Evolutionary conservation across 106 monocot genomes (phyloP).

Genomic region (Dendrobium officinale): DNA sequence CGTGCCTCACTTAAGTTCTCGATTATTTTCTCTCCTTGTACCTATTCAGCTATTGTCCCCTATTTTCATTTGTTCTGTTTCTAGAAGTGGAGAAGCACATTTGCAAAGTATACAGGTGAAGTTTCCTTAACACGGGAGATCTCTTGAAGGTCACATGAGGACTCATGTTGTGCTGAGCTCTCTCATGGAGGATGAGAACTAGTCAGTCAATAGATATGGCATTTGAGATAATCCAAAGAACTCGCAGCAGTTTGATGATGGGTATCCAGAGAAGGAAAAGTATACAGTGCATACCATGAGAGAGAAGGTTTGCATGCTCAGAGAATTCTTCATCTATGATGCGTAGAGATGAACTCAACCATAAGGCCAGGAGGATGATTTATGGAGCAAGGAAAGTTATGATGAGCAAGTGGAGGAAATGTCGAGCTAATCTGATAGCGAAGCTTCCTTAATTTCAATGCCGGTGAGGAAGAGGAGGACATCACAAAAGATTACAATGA

Average conservation of each 20-base stretch:
- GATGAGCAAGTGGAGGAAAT: not conserved
- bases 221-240: not conserved
- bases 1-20: not conserved
- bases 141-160: constrained; percentile 49
- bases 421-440: not conserved
- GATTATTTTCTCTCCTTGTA: no score
- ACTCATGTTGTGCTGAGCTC: constrained; percentile 15
- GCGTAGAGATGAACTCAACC: not conserved
- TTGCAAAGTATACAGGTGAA: constrained; percentile 29
- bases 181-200: not conserved
- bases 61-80: not conserved
- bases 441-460: not conserved
- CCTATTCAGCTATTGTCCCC: not conserved
- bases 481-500: not conserved
- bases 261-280: not conserved
- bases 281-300: not conserved
- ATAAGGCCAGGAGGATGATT: not conserved
- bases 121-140: constrained; percentile 30
- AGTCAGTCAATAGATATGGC: not conserved
- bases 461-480: constrained; percentile 6
- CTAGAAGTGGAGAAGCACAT: constrained; percentile 13
- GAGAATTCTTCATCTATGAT: not conserved
- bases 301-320: not conserved
- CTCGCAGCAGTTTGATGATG: not conserved
- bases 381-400: not conserved